Evolutionary conservation across 371 early-diverging fungal genomes (phyloP).

Genomic region (Aphelidium insulamus): DNA sequence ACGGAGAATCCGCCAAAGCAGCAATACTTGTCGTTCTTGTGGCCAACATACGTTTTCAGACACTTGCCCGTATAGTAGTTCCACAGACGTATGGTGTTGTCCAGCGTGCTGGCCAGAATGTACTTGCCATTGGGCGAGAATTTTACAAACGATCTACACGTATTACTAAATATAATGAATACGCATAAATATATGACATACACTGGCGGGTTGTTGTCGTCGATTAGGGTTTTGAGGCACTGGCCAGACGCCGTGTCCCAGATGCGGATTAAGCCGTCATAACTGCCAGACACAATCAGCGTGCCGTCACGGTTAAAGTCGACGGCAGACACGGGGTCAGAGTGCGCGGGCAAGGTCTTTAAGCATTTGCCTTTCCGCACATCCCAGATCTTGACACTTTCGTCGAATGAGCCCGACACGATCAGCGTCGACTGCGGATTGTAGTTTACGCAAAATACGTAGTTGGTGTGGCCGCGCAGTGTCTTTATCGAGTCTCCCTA

Average conservation of each 20-base stretch:
- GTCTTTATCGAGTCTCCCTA: slow-evolving; percentile 50
- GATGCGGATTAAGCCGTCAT: slow-evolving; percentile 87
- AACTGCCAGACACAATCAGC: slow-evolving; percentile 79
- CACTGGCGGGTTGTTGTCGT: slow-evolving; percentile 85
- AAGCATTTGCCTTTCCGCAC: slow-evolving; percentile 77
- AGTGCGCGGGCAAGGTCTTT: slow-evolving; percentile 76
- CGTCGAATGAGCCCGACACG: slow-evolving; percentile 94
- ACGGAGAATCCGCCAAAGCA: slow-evolving; percentile 77
- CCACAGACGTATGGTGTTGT: slow-evolving; percentile 86
- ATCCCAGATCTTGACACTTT: slow-evolving; percentile 92
- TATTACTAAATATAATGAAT: not conserved
- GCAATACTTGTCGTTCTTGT: slow-evolving; percentile 74
- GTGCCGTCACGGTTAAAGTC: slow-evolving; percentile 93
- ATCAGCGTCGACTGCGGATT: slow-evolving; percentile 79
- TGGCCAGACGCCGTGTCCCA: slow-evolving; percentile 93
- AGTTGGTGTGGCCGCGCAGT: slow-evolving; percentile 77
- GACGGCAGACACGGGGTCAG: slow-evolving; percentile 85
- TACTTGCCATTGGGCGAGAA: slow-evolving; percentile 97
- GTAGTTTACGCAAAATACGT: slow-evolving; percentile 91
- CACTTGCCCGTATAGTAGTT: slow-evolving; percentile 77
- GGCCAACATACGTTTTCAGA: slow-evolving; percentile 78
- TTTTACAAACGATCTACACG: slow-evolving; percentile 65
- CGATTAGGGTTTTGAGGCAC: slow-evolving; percentile 81
- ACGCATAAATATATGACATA: slow-evolving; percentile 11
- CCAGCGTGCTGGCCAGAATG: slow-evolving; percentile 77